These are phyloP conservation scores for Tricholoma furcatifolium DNA, from an alignment of 768 basidiomycete genomes.

Conservation along the genomic window DNA sequence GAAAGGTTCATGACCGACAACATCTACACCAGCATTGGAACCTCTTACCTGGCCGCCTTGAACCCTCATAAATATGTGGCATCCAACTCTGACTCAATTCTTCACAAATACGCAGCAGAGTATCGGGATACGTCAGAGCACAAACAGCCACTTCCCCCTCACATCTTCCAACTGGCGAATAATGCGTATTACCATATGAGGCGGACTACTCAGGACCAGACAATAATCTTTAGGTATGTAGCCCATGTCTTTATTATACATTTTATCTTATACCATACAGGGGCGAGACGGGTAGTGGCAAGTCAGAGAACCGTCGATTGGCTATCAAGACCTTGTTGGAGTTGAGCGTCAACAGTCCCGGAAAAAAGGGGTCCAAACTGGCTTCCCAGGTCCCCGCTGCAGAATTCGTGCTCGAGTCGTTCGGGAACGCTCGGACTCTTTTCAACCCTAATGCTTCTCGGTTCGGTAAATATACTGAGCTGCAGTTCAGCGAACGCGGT, in stretches of 20 bases:
- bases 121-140: conserved; percentile 73
- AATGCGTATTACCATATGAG: conserved; percentile 96
- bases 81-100: conserved; percentile 77
- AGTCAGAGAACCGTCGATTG: conserved; percentile 88
- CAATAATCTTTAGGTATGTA: conserved; percentile 78
- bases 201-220: conserved; percentile 91
- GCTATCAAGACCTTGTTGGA: conserved; percentile 92
- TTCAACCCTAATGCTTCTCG: conserved; percentile 95
- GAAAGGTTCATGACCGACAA: conserved; percentile 84
- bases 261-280: conserved; percentile 36
- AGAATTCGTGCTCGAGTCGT: conserved; percentile 93
- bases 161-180: conserved; percentile 89
- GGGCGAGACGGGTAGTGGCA: conserved; percentile 91
- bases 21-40: conserved; percentile 75
- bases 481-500: conserved; percentile 94
- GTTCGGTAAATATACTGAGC: conserved; percentile 96
- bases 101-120: conserved; percentile 85
- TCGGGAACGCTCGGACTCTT: conserved; percentile 89
- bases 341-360: conserved; percentile 80
- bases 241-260: not conserved
- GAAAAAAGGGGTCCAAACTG: conserved; percentile 94
- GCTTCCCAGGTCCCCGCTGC: conserved; percentile 84
- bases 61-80: conserved; percentile 93
- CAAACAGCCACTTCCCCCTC: conserved; percentile 68
- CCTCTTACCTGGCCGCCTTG: conserved; percentile 75